Percentiles rank a stretch among this genome's conserved stretches.
phyloP scores from a whole-genome alignment of 1,284 basidiomycete species.

The Rhodotorula sp. region DNA sequence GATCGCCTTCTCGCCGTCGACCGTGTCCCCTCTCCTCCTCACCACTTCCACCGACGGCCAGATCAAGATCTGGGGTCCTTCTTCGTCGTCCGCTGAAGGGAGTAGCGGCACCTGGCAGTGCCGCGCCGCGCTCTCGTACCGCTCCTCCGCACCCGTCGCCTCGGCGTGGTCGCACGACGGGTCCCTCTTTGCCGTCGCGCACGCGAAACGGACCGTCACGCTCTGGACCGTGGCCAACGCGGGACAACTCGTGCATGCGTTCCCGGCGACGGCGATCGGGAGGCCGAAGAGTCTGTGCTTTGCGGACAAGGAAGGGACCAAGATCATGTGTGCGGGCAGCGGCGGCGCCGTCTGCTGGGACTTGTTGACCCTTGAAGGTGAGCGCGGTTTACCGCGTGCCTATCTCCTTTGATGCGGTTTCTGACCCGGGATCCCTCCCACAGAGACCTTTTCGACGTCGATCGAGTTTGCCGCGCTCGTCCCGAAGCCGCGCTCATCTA shows the following conservation, averaged over 20 bases:
- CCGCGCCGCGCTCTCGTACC: constrained; percentile 67
- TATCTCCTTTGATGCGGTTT: neutral
- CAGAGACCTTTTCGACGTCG: constrained; percentile 23
- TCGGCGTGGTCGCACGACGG: constrained; percentile 81
- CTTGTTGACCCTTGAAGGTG: constrained; percentile 68
- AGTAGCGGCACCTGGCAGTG: constrained; percentile 37
- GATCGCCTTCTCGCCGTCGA: constrained; percentile 58
- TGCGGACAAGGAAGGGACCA: constrained; percentile 61
- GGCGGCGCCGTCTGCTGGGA: constrained; percentile 75
- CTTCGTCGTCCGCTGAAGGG: constrained; percentile 7
- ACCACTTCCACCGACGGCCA: constrained; percentile 52
- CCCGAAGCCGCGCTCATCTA: neutral
- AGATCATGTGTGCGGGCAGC: constrained; percentile 59
- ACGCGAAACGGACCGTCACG: constrained; percentile 63
- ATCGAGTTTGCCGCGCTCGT: constrained; percentile 26
- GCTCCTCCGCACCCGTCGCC: constrained; percentile 61
- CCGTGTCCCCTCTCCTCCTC: constrained; percentile 46
- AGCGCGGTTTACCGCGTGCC: constrained; percentile 42
- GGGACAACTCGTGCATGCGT: constrained; percentile 64
- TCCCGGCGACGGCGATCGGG: constrained; percentile 61
- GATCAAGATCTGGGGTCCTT: constrained; percentile 53
- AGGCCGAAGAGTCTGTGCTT: constrained; percentile 54
- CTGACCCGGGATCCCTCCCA: constrained; percentile 15
- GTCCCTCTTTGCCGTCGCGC: constrained; percentile 76
- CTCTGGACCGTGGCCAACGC: constrained; percentile 70